Conservation (phyloP, 768 basidiomycete species). For the Cystobasidium ongulense region DNA sequence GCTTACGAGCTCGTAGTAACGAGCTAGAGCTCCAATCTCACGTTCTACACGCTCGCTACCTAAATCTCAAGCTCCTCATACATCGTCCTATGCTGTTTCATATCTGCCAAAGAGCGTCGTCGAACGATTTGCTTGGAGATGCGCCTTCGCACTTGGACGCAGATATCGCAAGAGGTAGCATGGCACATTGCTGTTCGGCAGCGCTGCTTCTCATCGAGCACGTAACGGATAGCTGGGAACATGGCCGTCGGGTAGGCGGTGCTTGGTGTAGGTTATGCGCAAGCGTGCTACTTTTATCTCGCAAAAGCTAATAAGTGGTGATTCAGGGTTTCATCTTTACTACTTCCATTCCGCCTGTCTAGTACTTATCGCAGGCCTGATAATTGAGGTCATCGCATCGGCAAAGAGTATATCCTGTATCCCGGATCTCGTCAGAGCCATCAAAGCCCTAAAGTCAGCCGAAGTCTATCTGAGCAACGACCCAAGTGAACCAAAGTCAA, state of each 20-base stretch:
- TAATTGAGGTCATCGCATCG: not conserved
- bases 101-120: not conserved
- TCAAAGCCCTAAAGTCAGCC: not conserved
- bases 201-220: not conserved
- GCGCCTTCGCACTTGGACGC: not conserved
- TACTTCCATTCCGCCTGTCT: not conserved
- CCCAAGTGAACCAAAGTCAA: not conserved
- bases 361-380: not conserved
- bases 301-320: not conserved
- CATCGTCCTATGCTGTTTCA: conserved; percentile 13
- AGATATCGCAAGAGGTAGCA: not conserved
- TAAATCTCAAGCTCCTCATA: not conserved
- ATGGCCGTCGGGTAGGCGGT: not conserved
- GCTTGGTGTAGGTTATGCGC: not conserved
- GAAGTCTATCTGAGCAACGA: not conserved
- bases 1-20: not conserved
- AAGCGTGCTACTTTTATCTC: not conserved
- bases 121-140: not conserved
- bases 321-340: conserved; percentile 7
- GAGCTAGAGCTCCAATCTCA: not conserved
- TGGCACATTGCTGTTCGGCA: not conserved
- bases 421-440: not conserved
- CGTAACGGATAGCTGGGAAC: not conserved
- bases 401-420: not conserved
- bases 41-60: not conserved